These are phyloP conservation scores for Neonectria neomacrospora DNA, from an alignment of 2,329 filamentous ascomycete genomes.

Conservation along the genomic window DNA sequence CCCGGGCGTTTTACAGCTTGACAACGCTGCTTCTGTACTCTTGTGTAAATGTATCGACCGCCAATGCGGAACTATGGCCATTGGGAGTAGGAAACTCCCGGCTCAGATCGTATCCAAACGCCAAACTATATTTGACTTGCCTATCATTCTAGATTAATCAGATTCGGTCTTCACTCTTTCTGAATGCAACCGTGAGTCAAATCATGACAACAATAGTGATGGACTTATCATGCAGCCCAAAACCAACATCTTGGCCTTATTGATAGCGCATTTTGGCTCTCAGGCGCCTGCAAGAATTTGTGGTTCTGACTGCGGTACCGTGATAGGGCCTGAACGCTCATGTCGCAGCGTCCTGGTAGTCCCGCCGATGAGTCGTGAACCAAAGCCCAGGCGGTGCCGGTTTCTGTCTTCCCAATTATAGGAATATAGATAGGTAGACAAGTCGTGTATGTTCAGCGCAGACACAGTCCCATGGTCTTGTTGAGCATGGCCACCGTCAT, in stretches of 20 bases:
- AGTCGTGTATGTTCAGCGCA: conserved; percentile 51
- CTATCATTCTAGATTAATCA: neutral
- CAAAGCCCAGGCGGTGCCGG: neutral
- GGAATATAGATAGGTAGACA: neutral
- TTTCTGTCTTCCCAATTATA: neutral
- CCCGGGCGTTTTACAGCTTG: conserved; percentile 24
- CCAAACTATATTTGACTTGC: conserved; percentile 1
- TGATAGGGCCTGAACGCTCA: neutral
- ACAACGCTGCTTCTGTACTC: conserved; percentile 21
- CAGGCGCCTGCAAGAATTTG: neutral
- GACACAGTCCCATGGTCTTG: conserved; percentile 74
- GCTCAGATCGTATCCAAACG: conserved; percentile 33
- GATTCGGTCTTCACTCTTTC: conserved; percentile 3
- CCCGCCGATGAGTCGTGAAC: neutral
- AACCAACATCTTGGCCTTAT: neutral
- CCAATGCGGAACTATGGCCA: conserved; percentile 13
- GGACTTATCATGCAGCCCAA: conserved; percentile 24
- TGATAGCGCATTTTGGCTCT: neutral
- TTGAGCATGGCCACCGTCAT: conserved; percentile 79
- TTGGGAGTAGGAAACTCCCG: conserved; percentile 15
- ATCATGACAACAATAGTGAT: conserved; percentile 12
- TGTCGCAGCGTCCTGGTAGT: neutral
- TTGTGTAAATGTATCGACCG: conserved; percentile 36
- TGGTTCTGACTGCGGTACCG: neutral
- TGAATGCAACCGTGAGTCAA: neutral